Base-by-base conservation (phyloP, 2,329 filamentous ascomycete species). In the Diaporthe vexans region DNA sequence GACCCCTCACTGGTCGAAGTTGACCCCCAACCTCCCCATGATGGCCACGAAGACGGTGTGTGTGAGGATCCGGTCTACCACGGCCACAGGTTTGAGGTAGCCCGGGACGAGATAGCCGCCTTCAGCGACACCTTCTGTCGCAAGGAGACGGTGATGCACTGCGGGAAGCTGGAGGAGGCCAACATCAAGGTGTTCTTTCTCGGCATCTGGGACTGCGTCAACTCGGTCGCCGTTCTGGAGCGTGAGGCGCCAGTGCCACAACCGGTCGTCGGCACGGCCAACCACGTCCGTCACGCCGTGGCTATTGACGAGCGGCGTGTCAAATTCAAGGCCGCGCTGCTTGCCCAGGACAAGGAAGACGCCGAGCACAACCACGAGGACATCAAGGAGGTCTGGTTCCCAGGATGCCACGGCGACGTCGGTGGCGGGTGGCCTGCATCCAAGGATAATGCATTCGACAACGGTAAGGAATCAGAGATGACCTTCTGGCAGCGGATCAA, bases 141-240 rank as follows among this genome's bases (percentile, higher is more conserved):
- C 29, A 82, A 82, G 51, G 82, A 83, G 59, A 67, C 26, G 40
- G 69, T 72, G 29, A 52, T 72, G 8, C 57, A 74, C 54, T 76
- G 76, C 46, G 77, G 63, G 0, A 35, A 73, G 37, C 10, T 67
- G 13, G 74, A 77, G 8, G 78, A 81, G 54, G 78, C 80, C 24
- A 84, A 85, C 58, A 86, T 88, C 67, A 85, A 85, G 58, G 84
- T 89, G 9, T 86, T 87, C 78, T 89, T 90, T 79, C 85, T 90
- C n/a, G 88, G 88, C 1, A 83, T 89, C 56, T 90, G 87, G 82
- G 88, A 90, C 77, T 88, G 85, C 74, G 88, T 90, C 56, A 88
- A 87, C 78, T 87, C 85, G 4, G 87, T 89, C 10, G 82, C 85
- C 9, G 82, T 85, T 19, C 75, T 86, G 35, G 84, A 85, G 74